Evolutionary conservation across 768 basidiomycete genomes (phyloP).

Genomic region (Tulasnella sp.): DNA sequence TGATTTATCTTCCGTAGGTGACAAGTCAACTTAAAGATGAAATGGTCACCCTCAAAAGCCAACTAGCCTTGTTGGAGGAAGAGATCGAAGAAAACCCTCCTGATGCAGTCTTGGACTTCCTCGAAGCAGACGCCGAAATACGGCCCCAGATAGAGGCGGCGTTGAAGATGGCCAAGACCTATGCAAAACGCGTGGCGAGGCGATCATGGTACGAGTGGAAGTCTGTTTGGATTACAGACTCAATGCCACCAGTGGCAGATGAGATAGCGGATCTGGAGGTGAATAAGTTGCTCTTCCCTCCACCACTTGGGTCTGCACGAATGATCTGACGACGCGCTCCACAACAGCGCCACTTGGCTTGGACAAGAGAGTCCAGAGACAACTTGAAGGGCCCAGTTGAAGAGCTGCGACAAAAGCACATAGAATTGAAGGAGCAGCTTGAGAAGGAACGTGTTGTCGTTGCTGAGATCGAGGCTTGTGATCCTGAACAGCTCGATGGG

Average conservation of each 20-base stretch:
- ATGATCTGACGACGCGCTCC: too few relatives aligned
- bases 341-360: not conserved
- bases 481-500: slow-evolving; percentile 7
- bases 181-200: slow-evolving; percentile 4
- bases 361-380: slow-evolving; percentile 1
- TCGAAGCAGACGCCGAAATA: slow-evolving; percentile 4
- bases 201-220: slow-evolving; percentile 10
- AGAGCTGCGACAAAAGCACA: slow-evolving; percentile 4
- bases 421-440: not conserved
- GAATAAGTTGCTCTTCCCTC: not conserved
- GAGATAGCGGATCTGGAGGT: slow-evolving; percentile 10
- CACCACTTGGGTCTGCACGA: too few relatives aligned
- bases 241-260: not conserved
- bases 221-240: slow-evolving; percentile 6
- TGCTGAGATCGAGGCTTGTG: slow-evolving; percentile 12
- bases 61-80: slow-evolving; percentile 10
- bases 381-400: slow-evolving; percentile 5
- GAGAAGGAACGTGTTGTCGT: slow-evolving; percentile 5
- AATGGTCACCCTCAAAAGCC: not conserved
- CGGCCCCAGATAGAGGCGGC: slow-evolving; percentile 4
- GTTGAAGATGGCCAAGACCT: slow-evolving; percentile 6
- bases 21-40: slow-evolving; percentile 1
- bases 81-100: slow-evolving; percentile 13
- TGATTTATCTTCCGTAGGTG: not conserved
- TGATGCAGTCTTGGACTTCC: not conserved